Evolutionary conservation across 179 eudicot genomes (phyloP), one percentile per base, ranked within the genome.

Genomic region (Silene coronaria): DNA sequence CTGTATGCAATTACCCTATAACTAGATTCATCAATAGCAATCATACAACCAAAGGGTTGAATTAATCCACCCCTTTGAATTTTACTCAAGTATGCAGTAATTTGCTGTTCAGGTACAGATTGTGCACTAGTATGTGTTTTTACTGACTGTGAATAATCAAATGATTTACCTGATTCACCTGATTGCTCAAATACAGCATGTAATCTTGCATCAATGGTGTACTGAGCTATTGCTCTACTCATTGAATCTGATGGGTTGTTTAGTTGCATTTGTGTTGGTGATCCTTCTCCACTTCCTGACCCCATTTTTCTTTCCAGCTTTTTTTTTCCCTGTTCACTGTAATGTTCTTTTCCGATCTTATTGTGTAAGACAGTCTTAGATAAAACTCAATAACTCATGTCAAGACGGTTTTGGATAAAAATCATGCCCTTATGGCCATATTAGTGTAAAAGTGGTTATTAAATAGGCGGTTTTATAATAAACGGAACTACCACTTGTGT

Each of bases 11-110:
- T 89, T 2, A 96, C 84, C 60, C 81, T 80, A 68, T 76, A 89
- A 77, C 61, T 79, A 24, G 83, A 63, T 22, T 88, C 96, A 69
- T 88, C 89, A 11, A 91, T 87, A 14, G 93, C 91, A 62, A 96
- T 82, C 89, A 87, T 88, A 76, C 97, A 91, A 38, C 99, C 99
- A 79, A 88, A 91, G 10, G 99, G 99, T 78, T 96, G 99, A 65
- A 93, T 87, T 46, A 65, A 78, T 0, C 97, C 99, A 19, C 99
- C 99, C 36, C 97, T 82, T 78, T 96, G 99, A 34, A 96, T 91
- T 68, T 80, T 89, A 0, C 96, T 87, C 68, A 96, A 81, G 59
- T 96, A 96, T 12, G 93, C 92, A 21, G 93, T 85, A 34, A 96
- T 91, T 71, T 96, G 91, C 58, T 84, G 88, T 59, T 91, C 97